These are phyloP conservation scores for Coccinonectria pachysandricola DNA, from an alignment of 2,329 filamentous ascomycete genomes.

Conservation along the genomic window DNA sequence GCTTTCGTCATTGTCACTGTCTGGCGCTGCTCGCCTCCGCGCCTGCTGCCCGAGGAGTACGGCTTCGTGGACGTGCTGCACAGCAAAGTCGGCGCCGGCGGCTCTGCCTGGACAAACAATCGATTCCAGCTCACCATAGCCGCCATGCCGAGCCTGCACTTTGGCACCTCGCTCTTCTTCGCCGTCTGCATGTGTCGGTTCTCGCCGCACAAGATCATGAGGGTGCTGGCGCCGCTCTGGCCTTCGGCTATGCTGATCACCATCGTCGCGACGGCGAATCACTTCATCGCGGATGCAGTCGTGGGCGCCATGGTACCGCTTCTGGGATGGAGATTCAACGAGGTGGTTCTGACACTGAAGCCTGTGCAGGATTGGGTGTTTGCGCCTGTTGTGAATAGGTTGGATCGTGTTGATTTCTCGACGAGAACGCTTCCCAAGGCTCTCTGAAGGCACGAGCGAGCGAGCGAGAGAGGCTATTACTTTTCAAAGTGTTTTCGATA, in stretches of 20 bases:
- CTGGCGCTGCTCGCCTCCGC: constrained; percentile 38
- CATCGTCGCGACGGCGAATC: constrained; percentile 30
- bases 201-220: constrained; percentile 28
- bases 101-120: constrained; percentile 32
- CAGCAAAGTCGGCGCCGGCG: constrained; percentile 13
- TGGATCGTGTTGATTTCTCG: constrained; percentile 13
- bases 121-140: constrained; percentile 36
- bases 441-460: no score
- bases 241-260: constrained; percentile 31
- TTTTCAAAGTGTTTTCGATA: no score
- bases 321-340: constrained; percentile 25
- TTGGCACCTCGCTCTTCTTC: constrained; percentile 30
- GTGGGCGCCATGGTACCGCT: constrained; percentile 24
- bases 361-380: constrained; percentile 21
- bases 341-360: constrained; percentile 15
- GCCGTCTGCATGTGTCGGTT: constrained; percentile 25
- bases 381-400: constrained; percentile 12
- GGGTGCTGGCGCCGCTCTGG: constrained; percentile 30
- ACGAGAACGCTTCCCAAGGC: constrained; percentile 10
- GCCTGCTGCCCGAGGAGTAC: constrained; percentile 34
- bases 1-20: constrained; percentile 36
- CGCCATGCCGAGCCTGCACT: constrained; percentile 39
- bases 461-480: no score
- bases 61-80: constrained; percentile 38
- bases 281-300: constrained; percentile 27